Evolutionary conservation across 306 rosid species (phyloP), one percentile per base, ranked within the genome.

Genomic region (Trifolium fragiferum): DNA sequence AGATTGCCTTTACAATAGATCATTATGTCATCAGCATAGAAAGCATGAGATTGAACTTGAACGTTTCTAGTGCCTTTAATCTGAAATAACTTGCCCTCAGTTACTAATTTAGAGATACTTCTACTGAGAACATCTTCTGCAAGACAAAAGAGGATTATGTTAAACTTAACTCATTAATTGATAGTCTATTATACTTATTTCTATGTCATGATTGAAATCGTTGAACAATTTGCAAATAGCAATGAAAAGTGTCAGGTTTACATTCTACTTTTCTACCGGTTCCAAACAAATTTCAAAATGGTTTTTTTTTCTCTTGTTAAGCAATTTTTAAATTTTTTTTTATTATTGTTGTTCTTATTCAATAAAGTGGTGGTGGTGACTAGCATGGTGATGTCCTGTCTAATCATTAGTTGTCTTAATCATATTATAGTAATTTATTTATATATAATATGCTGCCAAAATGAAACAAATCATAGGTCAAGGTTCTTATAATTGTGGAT

Each of bases 381-480:
- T 2, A 66, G 19, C 30, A 60, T 35, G 10, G 60, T 32, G 73
- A 20, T 71, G 71, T 19, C 8, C 13, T 57, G 70, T 78, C 74
- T 47, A 41, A 54, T 64, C 73, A 8, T 30, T 70, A 14, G 41
- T 58, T 62, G 60, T 71, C 50, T 27, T 19, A 46, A 1, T 46
- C 27, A 21, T 53, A 58, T 67, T 30, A 51, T 16, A 27, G 32
- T 27, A 35, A 35, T 35, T 35, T 35, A 35, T 6, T 35, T 35
- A 35, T 35, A 0, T 5, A 32, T 23, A 23, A 27, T 27, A 4
- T 27, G 70, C 10, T 15, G 54, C 54, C 54, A 47, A 47, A 59
- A 44, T 68, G 2, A 55, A 2, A 41, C 15, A 57, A 57, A 57
- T 3, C 46, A 50, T 50, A 40, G 72, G 58, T 27, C 66, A 70